These are phyloP conservation scores for Rhizophora apiculata DNA, from an alignment of 345 rosid genomes.

Conservation along the genomic window DNA sequence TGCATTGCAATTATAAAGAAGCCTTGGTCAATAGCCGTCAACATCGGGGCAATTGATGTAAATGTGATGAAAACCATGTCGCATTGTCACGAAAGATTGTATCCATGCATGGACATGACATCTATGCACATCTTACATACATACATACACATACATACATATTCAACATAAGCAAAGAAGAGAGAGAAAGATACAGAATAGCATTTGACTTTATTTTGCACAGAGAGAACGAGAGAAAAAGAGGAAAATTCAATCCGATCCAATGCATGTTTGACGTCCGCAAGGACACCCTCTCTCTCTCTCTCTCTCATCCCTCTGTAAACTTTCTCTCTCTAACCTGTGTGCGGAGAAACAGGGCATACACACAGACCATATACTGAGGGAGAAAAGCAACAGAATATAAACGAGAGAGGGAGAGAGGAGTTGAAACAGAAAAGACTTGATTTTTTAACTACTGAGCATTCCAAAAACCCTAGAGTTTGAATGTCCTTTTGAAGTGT, in stretches of 20 bases:
- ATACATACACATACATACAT: no score
- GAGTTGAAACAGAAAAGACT: slow-evolving; percentile 15
- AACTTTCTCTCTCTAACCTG: slow-evolving; percentile 43
- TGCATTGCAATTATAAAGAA: no score
- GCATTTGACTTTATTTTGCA: not conserved
- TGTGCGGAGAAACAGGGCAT: slow-evolving; percentile 53
- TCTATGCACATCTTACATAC: no score
- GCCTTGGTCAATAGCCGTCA: no score
- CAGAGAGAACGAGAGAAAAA: not conserved
- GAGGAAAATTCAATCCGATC: slow-evolving; percentile 56
- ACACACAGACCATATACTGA: slow-evolving; percentile 23
- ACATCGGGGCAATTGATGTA: no score
- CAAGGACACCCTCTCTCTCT: slow-evolving; percentile 47
- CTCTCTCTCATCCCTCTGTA: slow-evolving; percentile 19
- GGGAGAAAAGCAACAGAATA: slow-evolving; percentile 16
- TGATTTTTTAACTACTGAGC: slow-evolving; percentile 4
- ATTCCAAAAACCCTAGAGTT: slow-evolving; percentile 38
- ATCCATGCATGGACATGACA: no score
- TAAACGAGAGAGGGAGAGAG: slow-evolving; percentile 7
- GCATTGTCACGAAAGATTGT: no score
- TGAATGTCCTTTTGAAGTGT: not conserved
- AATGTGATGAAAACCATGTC: no score
- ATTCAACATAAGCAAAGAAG: not conserved
- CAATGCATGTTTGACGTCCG: slow-evolving; percentile 91
- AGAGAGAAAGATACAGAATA: not conserved